Evolutionary conservation across 176 grass and related monocot species (phyloP).

Genomic region (Puccinellia tenuiflora): DNA sequence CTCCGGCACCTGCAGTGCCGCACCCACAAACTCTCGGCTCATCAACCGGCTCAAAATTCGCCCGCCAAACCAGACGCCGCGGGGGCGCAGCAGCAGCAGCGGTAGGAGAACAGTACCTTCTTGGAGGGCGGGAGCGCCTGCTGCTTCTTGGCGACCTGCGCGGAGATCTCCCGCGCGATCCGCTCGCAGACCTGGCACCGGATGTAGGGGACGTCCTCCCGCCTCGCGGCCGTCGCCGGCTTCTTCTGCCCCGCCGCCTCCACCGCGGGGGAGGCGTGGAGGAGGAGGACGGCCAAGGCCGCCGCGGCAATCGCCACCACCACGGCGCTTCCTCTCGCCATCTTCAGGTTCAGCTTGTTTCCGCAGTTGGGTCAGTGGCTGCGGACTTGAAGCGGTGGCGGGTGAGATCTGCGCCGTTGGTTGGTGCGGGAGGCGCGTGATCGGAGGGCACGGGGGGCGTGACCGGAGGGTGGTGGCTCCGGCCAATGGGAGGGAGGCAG

Average conservation of each 20-base stretch:
- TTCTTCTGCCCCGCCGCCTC: slow-evolving; percentile 46
- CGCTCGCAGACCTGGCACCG: slow-evolving; percentile 92
- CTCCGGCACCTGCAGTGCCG: slow-evolving; percentile 55
- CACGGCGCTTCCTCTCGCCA: slow-evolving; percentile 18
- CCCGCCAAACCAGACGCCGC: no score
- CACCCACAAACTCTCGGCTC: not conserved
- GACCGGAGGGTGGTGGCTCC: not conserved
- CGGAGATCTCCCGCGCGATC: slow-evolving; percentile 86
- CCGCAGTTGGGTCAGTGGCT: not conserved
- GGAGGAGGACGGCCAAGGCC: slow-evolving; percentile 30
- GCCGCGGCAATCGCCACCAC: slow-evolving; percentile 4
- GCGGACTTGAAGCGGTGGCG: not conserved
- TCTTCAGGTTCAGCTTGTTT: not conserved
- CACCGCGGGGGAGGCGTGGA: not conserved
- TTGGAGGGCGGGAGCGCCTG: slow-evolving; percentile 52
- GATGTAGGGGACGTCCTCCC: slow-evolving; percentile 88
- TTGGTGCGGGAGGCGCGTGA: not conserved
- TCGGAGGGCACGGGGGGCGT: not conserved
- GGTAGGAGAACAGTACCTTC: slow-evolving; percentile 27
- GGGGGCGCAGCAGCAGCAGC: not conserved
- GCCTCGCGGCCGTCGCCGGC: slow-evolving; percentile 61
- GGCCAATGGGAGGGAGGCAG: slow-evolving; percentile 39
- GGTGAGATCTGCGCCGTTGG: not conserved
- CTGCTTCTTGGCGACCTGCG: slow-evolving; percentile 54
- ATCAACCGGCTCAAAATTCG: not conserved